Percentiles rank a stretch among this genome's conserved stretches.
phyloP scores from a whole-genome alignment of 2,329 filamentous ascomycete species.

The Penicillium freii region DNA sequence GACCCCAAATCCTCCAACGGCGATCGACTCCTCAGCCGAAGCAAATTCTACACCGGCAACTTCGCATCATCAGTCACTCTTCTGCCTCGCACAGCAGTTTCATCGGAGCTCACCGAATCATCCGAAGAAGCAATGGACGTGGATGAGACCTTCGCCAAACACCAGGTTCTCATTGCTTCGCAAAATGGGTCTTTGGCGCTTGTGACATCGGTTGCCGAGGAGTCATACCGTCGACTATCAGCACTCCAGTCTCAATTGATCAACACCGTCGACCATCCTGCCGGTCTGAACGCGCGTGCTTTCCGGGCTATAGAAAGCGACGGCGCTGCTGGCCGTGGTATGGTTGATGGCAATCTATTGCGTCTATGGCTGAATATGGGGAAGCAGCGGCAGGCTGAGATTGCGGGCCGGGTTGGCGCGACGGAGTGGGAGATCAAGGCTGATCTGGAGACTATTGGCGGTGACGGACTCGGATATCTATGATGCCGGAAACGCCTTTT shows the following conservation, averaged over 20 bases:
- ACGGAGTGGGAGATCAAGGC: slow-evolving; percentile 65
- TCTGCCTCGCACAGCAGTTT: slow-evolving; percentile 63
- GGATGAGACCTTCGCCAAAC: slow-evolving; percentile 35
- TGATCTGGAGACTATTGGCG: slow-evolving; percentile 66
- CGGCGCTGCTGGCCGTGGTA: slow-evolving; percentile 55
- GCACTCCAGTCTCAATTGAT: slow-evolving; percentile 78
- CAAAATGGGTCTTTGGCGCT: slow-evolving; percentile 73
- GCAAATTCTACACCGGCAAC: slow-evolving; percentile 84
- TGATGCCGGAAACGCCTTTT: slow-evolving; percentile 16
- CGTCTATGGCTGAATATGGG: slow-evolving; percentile 73
- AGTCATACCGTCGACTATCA: slow-evolving; percentile 77
- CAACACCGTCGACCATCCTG: slow-evolving; percentile 71
- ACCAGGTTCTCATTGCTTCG: slow-evolving; percentile 67
- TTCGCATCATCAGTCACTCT: slow-evolving; percentile 72
- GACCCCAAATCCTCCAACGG: slow-evolving; percentile 92
- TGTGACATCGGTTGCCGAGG: slow-evolving; percentile 74
- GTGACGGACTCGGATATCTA: slow-evolving; percentile 57
- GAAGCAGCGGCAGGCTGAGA: slow-evolving; percentile 67
- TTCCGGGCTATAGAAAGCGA: slow-evolving; percentile 62
- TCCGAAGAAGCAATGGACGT: slow-evolving; percentile 41
- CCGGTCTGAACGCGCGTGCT: slow-evolving; percentile 78
- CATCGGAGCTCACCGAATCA: slow-evolving; percentile 39
- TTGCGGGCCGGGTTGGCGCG: slow-evolving; percentile 69
- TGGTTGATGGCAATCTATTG: slow-evolving; percentile 77
- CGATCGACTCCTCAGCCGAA: slow-evolving; percentile 79